phyloP scores from a whole-genome alignment of 2,329 filamentous ascomycete genomes.

The Ophiostoma populinum region DNA sequence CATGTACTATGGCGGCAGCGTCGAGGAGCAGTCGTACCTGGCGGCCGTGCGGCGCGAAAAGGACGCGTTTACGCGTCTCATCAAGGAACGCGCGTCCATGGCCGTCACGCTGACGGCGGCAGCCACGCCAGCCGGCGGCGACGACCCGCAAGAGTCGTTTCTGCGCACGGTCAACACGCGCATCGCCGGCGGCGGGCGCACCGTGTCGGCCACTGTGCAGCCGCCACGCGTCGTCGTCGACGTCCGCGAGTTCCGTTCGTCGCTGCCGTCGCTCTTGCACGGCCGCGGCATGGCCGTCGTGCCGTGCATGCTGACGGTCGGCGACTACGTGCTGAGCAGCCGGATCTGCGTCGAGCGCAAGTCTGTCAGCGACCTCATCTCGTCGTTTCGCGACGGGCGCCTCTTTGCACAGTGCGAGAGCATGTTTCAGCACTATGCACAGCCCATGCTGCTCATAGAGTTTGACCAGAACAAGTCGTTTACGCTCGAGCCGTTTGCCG shows the following conservation, averaged over 20 bases:
- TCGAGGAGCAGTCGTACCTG: conserved; percentile 89
- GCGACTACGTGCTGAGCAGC: conserved; percentile 86
- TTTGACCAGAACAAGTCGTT: conserved; percentile 97
- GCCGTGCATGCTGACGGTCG: conserved; percentile 89
- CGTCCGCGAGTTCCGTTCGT: conserved; percentile 88
- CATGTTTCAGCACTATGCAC: conserved; percentile 88
- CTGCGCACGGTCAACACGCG: conserved; percentile 90
- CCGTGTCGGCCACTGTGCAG: conserved; percentile 74
- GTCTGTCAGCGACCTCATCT: conserved; percentile 77
- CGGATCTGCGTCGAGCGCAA: conserved; percentile 90
- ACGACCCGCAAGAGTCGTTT: conserved; percentile 81
- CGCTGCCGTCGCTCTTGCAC: conserved; percentile 77
- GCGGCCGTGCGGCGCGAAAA: conserved; percentile 86
- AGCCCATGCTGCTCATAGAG: conserved; percentile 83
- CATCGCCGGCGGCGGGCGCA: conserved; percentile 79
- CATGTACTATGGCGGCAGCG: conserved; percentile 85
- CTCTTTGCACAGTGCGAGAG: conserved; percentile 83
- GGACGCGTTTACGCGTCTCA: conserved; percentile 85
- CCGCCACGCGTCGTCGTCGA: conserved; percentile 88
- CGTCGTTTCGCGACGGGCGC: conserved; percentile 79
- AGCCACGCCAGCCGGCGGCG: conserved; percentile 33
- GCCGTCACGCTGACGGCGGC: conserved; percentile 69
- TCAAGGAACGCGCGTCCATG: conserved; percentile 89
- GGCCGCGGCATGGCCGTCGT: conserved; percentile 76
- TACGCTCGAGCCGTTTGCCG: conserved; percentile 69